Base-by-base conservation (phyloP, 345 rosid genomes). In the Aethionema arabicum region DNA sequence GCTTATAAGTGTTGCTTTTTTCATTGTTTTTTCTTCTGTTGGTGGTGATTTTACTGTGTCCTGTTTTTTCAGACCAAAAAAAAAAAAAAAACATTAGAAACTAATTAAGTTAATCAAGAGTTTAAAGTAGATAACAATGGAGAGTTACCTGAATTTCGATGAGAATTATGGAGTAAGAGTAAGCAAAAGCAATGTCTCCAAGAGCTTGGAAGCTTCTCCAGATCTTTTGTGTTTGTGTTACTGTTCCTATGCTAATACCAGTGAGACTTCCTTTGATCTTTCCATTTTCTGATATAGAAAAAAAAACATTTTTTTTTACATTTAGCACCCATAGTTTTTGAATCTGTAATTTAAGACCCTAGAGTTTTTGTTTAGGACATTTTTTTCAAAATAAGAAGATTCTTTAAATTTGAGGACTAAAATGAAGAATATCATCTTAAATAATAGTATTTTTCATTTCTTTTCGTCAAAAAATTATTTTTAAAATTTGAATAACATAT, bases 21-120 rank as follows among this genome's bases (percentile, higher is more conserved):
- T 91, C 98, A 91, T 86, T 2, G 98, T 91, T 82, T 82, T 88
- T 38, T 74, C 46, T 73, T 91, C 98, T 43, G 98, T 61, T n/a
- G 98, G 98, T 52, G 92, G 96, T 44, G 76, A 72, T 62, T 66
- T 72, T 45, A 72, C 59, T 40, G 72, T 66, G 49, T 66, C 72
- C 76, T 65, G 71, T 65, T 48, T 65, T 48, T 43, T 5, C 40
- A 66, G 29, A 48, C 30, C 11, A 14, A 14, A 15, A 10, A 0
- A 31, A 5, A 13, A 14, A 1, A 21, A 5, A 4, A 4, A 49
- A 15, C 12, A 16, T 21, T 6, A 3, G 43, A 51, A 8, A 36
- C 44, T 46, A 21, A 9, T 32, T 59, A 21, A 33, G 40, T 11
- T 11, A 2, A 51, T 43, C 15, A 59, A 59, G 53, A 42, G 21